Conservation (phyloP, 441 rosid species). For the Brassica hybrid region DNA sequence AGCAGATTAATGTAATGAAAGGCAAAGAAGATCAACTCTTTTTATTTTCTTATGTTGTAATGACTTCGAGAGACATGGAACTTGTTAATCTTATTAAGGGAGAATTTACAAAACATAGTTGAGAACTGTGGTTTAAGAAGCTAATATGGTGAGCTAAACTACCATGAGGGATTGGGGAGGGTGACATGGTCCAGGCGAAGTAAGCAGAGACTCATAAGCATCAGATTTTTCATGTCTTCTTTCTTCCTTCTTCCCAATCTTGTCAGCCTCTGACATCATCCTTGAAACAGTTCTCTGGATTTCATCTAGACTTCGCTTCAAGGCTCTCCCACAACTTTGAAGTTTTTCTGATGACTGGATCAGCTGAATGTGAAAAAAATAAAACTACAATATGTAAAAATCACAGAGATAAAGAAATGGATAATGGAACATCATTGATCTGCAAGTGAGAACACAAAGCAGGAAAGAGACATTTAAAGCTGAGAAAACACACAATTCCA, state of each 20-base stretch:
- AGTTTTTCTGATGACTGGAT: slow-evolving; percentile 33
- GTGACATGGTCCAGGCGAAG: slow-evolving; percentile 59
- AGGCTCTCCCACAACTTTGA: too few relatives aligned
- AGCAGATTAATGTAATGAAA: slow-evolving; percentile 48
- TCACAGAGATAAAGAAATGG: slow-evolving; percentile 21
- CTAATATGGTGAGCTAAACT: neutral
- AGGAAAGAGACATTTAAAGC: neutral
- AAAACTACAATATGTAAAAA: neutral
- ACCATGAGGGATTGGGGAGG: slow-evolving; percentile 64
- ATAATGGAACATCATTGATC: too few relatives aligned
- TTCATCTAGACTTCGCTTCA: too few relatives aligned
- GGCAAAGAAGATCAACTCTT: neutral
- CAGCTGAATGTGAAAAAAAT: slow-evolving; percentile 50
- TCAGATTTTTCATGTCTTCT: slow-evolving; percentile 80
- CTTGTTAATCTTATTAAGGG: slow-evolving; percentile 17
- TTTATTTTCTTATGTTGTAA: slow-evolving; percentile 10
- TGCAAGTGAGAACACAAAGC: slow-evolving; percentile 24
- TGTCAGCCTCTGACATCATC: slow-evolving; percentile 22
- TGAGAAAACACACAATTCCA: slow-evolving; percentile 1
- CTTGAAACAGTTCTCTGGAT: slow-evolving; percentile 32
- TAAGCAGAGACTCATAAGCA: slow-evolving; percentile 60
- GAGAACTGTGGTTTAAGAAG: neutral
- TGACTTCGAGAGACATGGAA: slow-evolving; percentile 13
- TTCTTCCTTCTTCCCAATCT: slow-evolving; percentile 43
- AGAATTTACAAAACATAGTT: slow-evolving; percentile 23